Conservation (phyloP, 2,329 filamentous ascomycete genomes). For the Fusarium solani-melongenae region DNA sequence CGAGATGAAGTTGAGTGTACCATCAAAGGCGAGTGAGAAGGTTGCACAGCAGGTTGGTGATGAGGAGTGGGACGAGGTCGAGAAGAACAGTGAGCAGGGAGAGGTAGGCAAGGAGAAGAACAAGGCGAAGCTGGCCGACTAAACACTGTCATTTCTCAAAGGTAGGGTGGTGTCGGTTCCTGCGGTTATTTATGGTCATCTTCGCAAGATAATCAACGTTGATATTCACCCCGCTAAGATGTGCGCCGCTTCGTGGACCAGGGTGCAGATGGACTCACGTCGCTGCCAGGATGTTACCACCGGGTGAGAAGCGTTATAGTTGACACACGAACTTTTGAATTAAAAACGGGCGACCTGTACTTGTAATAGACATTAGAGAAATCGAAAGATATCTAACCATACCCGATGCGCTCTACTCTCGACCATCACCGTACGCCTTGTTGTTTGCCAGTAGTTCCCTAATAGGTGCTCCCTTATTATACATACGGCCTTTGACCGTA, state of each 20-base stretch:
- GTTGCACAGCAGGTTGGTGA: not conserved
- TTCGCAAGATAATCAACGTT: not conserved
- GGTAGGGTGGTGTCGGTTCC: not conserved
- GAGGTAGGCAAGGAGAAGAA: not conserved
- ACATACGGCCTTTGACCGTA: conserved; percentile 14
- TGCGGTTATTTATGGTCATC: too few species aligned
- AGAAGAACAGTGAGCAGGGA: not conserved
- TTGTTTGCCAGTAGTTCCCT: not conserved
- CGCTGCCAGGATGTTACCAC: not conserved
- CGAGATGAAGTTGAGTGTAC: not conserved
- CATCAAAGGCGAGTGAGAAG: not conserved
- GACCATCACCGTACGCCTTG: not conserved
- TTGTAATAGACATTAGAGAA: not conserved
- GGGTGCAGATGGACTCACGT: not conserved
- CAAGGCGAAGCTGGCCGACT: not conserved
- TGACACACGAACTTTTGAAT: not conserved
- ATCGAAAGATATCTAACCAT: not conserved
- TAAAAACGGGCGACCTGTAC: not conserved
- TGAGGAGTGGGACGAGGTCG: not conserved
- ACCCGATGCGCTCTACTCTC: not conserved
- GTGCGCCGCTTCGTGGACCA: not conserved
- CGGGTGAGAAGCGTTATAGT: not conserved
- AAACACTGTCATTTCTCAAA: not conserved
- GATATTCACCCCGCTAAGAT: not conserved
- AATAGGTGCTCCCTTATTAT: not conserved